Base-by-base conservation (phyloP, 495 filamentous ascomycete species). In the Sporormia fimetaria region DNA sequence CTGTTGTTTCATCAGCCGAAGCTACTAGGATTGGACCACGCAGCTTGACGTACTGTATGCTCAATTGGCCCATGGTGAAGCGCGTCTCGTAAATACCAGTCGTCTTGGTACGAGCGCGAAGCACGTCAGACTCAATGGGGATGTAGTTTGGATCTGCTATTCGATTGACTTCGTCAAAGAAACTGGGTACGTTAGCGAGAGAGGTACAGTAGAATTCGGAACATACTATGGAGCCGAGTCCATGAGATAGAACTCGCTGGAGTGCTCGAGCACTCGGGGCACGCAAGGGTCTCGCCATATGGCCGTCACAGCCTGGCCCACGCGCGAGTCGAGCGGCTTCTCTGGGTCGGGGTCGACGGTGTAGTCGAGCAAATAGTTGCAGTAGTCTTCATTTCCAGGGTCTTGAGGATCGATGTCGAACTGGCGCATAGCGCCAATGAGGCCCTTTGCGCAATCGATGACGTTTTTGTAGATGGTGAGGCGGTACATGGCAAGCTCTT, bases 161-260 rank as follows among this genome's bases (percentile, higher is more conserved):
- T 58, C 90, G 74, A 45, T 70, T 68, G 16, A 85, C 85, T 60
- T 95, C 83, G 25, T 94, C 83, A 60, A 98, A 95, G 66, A 98
- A 96, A 64, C 88, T 96, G 35, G 15, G 18, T 40, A 6, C 3
- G 44, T 63, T 35, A 67, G 58, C 47, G 42, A 6, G 23, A 14
- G 15, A 24, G 15, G 10, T 30, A 5, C 12, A 0, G 16, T 12
- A 27, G 17, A 10, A 22, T 27, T 23, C 16, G 23, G 8, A 8
- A 24, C 86, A 58, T 70, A 96, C 88, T 98, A 98, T 64, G 87
- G 88, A 21, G 90, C 90, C 15, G 90, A 96, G 64, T 98, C 90
- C 90, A 98, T 98, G 48, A 98, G 65, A 57, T 98, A 98, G 57
- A 98, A 98, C 63, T 98, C 90, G 65, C 82, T 93, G 58, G 93